Percentiles rank a stretch among this genome's conserved stretches.
Conservation (phyloP, 768 basidiomycete species). For the Panellus pusillus region DNA sequence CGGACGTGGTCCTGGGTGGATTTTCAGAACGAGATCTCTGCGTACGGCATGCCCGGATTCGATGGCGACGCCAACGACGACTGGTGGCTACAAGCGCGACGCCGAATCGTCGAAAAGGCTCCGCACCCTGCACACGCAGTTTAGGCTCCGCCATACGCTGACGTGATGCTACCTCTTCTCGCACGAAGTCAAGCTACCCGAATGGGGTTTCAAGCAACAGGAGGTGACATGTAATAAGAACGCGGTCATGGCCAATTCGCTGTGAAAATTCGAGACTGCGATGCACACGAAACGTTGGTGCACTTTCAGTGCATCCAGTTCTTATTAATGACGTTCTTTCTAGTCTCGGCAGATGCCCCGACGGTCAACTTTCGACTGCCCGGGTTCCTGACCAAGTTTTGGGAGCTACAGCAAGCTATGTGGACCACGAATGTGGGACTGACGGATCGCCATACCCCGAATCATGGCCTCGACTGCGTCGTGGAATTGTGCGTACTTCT, state of each 20-base stretch:
- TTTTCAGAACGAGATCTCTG: conserved; percentile 98
- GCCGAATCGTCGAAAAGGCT: conserved; percentile 67
- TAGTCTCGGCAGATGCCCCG: conserved; percentile 69
- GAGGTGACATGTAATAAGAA: conserved; percentile 99
- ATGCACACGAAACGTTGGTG: conserved; percentile 61
- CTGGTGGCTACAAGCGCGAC: conserved; percentile 74
- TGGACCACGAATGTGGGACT: conserved; percentile 96
- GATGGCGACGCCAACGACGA: conserved; percentile 92
- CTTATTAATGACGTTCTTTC: conserved; percentile 1
- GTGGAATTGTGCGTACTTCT: conserved; percentile 80
- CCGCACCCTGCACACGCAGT: conserved; percentile 77
- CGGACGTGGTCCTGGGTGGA: conserved; percentile 98
- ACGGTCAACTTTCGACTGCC: conserved; percentile 93
- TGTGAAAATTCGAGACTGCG: conserved; percentile 94
- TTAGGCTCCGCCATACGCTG: conserved; percentile 79
- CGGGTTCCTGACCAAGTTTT: conserved; percentile 87
- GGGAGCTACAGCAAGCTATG: conserved; percentile 91
- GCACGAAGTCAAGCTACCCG: conserved; percentile 96
- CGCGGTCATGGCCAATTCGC: conserved; percentile 81
- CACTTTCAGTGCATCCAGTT: not conserved
- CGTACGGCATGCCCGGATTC: conserved; percentile 86
- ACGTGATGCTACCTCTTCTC: conserved; percentile 97
- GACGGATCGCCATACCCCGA: conserved; percentile 87
- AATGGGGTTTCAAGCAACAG: conserved; percentile 98
- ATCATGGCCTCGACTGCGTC: conserved; percentile 85